Evolutionary conservation across 1,139 yeast genomes (phyloP).

Genomic region (Pichia sp.): DNA sequence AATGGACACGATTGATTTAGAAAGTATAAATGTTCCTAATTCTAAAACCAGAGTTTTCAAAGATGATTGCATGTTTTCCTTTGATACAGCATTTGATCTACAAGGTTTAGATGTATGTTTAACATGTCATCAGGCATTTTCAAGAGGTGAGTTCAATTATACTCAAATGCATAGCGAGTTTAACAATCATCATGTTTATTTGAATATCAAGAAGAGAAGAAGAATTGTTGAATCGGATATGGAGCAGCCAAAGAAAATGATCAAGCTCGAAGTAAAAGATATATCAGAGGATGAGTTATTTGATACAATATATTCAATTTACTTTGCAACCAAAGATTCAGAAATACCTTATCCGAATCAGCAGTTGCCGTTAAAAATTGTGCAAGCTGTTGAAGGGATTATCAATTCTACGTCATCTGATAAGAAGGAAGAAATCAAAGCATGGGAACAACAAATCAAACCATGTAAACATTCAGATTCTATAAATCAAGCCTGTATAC

Average conservation of each 20-base stretch:
- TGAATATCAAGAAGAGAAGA: constrained; percentile 47
- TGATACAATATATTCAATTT: constrained; percentile 41
- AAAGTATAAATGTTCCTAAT: constrained; percentile 14
- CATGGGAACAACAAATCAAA: constrained; percentile 85
- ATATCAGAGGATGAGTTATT: constrained; percentile 62
- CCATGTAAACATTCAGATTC: constrained; percentile 71
- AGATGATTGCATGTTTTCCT: constrained; percentile 79
- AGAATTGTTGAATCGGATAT: constrained; percentile 35
- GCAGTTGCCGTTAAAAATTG: constrained; percentile 18
- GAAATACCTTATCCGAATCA: constrained; percentile 18
- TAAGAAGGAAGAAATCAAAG: constrained; percentile 63
- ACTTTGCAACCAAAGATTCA: constrained; percentile 34
- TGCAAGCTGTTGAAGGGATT: constrained; percentile 39
- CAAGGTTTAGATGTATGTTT: constrained; percentile 71
- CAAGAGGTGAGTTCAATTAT: constrained; percentile 42
- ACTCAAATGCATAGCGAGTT: constrained; percentile 46
- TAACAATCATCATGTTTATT: constrained; percentile 46
- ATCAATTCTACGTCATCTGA: constrained; percentile 59
- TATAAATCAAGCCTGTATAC: constrained; percentile 35
- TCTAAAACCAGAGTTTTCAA: constrained; percentile 43
- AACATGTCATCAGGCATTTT: constrained; percentile 56
- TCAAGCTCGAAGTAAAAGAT: constrained; percentile 70
- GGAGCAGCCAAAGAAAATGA: constrained; percentile 44
- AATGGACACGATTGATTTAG: constrained; percentile 13
- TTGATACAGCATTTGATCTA: constrained; percentile 60